Conservation (phyloP, 768 basidiomycete species). For the Rhodotorula paludigena region DNA sequence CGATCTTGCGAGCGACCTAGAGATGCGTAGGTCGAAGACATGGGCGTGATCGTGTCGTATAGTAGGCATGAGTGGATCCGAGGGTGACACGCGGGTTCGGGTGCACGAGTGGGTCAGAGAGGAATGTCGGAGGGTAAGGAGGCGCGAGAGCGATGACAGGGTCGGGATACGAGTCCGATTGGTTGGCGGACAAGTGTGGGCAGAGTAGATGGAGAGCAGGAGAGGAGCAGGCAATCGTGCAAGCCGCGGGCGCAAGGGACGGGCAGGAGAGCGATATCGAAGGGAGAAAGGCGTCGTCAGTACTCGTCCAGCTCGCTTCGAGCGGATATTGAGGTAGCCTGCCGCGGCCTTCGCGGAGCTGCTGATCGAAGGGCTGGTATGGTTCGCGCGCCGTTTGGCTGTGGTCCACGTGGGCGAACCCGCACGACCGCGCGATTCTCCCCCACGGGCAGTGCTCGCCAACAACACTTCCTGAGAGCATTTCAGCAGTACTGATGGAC, state of each 20-base stretch:
- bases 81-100: no score
- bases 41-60: background rate
- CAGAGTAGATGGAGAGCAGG: background rate
- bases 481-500: no score
- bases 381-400: no score
- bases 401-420: no score
- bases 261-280: slow-evolving; percentile 5
- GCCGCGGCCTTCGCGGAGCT: background rate
- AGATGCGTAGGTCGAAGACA: background rate
- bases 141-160: background rate
- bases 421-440: background rate
- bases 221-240: no score
- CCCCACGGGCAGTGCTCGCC: background rate
- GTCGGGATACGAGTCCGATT: background rate
- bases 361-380: no score
- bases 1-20: slow-evolving; percentile 80
- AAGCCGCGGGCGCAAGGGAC: background rate
- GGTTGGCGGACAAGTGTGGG: background rate
- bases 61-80: background rate
- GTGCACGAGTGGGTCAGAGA: background rate
- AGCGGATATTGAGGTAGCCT: background rate
- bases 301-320: background rate
- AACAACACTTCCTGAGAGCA: background rate
- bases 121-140: background rate
- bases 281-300: slow-evolving; percentile 43